These are phyloP conservation scores for Silybum marianum DNA, from an alignment of 129 eudicot species.

Conservation along the genomic window DNA sequence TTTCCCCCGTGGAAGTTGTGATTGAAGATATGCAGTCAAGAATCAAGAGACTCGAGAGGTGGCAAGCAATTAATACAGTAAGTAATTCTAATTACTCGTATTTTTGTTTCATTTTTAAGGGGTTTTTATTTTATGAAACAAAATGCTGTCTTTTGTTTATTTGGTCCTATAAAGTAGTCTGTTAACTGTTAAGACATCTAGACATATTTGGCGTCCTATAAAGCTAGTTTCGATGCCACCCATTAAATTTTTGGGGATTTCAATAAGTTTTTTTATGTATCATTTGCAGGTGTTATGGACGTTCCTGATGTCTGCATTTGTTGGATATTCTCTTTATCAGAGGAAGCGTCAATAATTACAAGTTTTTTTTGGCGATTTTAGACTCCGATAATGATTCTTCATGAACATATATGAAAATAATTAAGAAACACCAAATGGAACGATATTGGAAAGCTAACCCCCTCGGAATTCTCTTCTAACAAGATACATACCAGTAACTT, in stretches of 20 bases:
- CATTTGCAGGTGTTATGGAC: conserved; percentile 86
- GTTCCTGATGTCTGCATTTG: conserved; percentile 85
- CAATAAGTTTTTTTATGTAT: neutral
- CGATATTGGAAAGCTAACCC: conserved; percentile 26
- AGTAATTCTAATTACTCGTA: conserved; percentile 9
- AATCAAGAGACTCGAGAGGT: conserved; percentile 83
- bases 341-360: conserved; percentile 58
- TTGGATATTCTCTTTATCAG: conserved; percentile 92
- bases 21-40: conserved; percentile 95
- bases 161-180: neutral
- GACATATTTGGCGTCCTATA: neutral
- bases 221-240: neutral
- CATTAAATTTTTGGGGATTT: neutral
- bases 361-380: conserved; percentile 14
- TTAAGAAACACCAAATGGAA: conserved; percentile 14
- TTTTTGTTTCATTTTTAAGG: neutral
- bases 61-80: conserved; percentile 94
- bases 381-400: conserved; percentile 19
- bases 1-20: conserved; percentile 61
- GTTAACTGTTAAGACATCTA: neutral
- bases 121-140: too few relatives aligned
- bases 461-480: conserved; percentile 15
- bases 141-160: too few relatives aligned
- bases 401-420: conserved; percentile 14
- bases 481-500: conserved; percentile 20